A percentile compares a stretch with the other conserved stretches of the same genome.
Conservation (phyloP, 257 asterid genomes). For the Lithospermum erythrorhizon region DNA sequence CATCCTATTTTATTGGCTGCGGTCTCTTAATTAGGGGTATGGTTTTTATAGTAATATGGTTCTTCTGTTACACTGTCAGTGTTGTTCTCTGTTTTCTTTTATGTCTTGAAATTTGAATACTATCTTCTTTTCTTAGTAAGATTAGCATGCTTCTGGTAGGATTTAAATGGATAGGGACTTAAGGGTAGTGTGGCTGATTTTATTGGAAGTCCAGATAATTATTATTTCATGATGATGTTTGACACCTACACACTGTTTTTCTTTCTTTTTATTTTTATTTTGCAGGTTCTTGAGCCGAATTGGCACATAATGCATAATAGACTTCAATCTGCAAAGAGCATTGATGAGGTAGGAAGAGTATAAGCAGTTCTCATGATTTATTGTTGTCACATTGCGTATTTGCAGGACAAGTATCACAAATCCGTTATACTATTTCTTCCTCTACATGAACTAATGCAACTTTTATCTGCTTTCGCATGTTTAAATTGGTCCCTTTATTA, state of each 20-base stretch:
- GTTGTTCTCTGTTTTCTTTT: background rate
- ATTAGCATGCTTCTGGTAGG: background rate
- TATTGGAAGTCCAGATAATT: background rate
- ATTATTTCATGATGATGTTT: background rate
- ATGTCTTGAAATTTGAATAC: background rate
- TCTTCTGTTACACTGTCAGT: background rate
- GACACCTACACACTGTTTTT: background rate
- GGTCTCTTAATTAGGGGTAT: no score
- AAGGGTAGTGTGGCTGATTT: slow-evolving; percentile 2
- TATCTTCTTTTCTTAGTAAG: background rate
- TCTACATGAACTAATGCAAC: background rate
- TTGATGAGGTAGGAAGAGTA: slow-evolving; percentile 62
- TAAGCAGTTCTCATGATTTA: slow-evolving; percentile 4
- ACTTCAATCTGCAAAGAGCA: slow-evolving; percentile 91
- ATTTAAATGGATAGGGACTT: background rate
- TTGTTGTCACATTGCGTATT: background rate
- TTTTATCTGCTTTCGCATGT: slow-evolving; percentile 4
- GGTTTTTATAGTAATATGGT: no score
- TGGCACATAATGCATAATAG: slow-evolving; percentile 92
- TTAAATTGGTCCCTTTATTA: slow-evolving; percentile 2
- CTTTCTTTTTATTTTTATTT: background rate
- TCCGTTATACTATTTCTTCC: background rate
- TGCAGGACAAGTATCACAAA: background rate
- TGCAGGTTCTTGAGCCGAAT: slow-evolving; percentile 92
- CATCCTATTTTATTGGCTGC: slow-evolving; percentile 4